Percentiles rank a stretch among this genome's conserved stretches.
Evolutionary conservation across 2,329 filamentous ascomycete species (phyloP).

Genomic region (Aspergillus costaricaensis): DNA sequence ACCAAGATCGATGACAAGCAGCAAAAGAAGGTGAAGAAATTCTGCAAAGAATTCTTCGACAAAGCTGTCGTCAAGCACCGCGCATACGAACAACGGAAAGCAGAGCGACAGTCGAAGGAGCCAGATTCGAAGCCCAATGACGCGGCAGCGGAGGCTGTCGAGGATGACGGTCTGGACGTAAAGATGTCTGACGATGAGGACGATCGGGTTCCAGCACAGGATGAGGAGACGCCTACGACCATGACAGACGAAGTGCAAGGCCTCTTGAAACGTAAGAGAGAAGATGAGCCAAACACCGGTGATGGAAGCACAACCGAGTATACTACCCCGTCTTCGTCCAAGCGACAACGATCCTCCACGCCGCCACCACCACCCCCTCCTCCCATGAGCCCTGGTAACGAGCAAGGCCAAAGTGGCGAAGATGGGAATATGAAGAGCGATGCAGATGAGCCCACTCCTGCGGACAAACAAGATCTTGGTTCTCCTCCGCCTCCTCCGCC

Average conservation of each 20-base stretch:
- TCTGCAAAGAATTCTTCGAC: slow-evolving; percentile 82
- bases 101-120: slow-evolving; percentile 44
- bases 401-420: slow-evolving; percentile 24
- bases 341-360: slow-evolving; percentile 54
- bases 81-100: slow-evolving; percentile 67
- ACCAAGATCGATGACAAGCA: slow-evolving; percentile 75
- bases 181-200: slow-evolving; percentile 48
- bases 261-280: slow-evolving; percentile 65
- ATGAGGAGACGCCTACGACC: slow-evolving; percentile 9
- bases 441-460: slow-evolving; percentile 19
- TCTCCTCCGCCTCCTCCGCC: slow-evolving; percentile 32
- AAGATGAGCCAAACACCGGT: slow-evolving; percentile 43
- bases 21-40: slow-evolving; percentile 77
- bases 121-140: slow-evolving; percentile 27
- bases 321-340: slow-evolving; percentile 53
- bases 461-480: slow-evolving; percentile 23
- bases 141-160: slow-evolving; percentile 25
- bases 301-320: slow-evolving; percentile 35
- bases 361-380: slow-evolving; percentile 42
- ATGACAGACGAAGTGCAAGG: slow-evolving; percentile 6
- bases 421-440: slow-evolving; percentile 23
- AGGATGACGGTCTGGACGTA: slow-evolving; percentile 27
- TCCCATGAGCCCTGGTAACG: slow-evolving; percentile 25
- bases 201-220: slow-evolving; percentile 21
- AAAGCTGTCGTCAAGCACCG: slow-evolving; percentile 78